Evolutionary conservation across 805 yeast species (phyloP).

Genomic region (Candida orba): DNA sequence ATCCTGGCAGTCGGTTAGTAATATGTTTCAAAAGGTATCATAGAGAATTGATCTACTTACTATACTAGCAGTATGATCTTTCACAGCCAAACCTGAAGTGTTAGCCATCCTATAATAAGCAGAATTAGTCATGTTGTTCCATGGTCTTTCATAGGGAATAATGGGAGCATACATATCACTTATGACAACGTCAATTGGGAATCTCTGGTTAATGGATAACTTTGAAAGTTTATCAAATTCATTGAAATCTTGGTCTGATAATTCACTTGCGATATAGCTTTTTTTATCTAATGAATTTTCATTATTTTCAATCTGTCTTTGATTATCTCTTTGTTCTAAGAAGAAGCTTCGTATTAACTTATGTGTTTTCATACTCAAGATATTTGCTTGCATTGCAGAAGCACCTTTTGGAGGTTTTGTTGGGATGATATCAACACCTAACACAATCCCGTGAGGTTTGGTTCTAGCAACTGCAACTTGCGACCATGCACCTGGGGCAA

Average conservation of each 20-base stretch:
- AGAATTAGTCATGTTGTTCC: slow-evolving; percentile 64
- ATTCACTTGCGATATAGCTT: slow-evolving; percentile 26
- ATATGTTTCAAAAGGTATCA: neutral
- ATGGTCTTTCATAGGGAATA: slow-evolving; percentile 43
- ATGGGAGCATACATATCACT: slow-evolving; percentile 81
- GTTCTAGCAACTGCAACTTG: slow-evolving; percentile 65
- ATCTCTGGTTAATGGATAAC: slow-evolving; percentile 7
- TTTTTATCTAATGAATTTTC: slow-evolving; percentile 16
- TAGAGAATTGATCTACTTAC: slow-evolving; percentile 30
- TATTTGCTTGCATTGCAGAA: slow-evolving; percentile 78
- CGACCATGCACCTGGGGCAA: slow-evolving; percentile 94
- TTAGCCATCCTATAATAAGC: slow-evolving; percentile 90
- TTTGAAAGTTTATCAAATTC: slow-evolving; percentile 3
- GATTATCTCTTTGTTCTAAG: slow-evolving; percentile 5
- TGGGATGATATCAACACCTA: slow-evolving; percentile 81
- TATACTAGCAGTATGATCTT: slow-evolving; percentile 79
- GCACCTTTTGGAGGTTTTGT: slow-evolving; percentile 78
- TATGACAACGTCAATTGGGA: slow-evolving; percentile 56
- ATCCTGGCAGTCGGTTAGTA: slow-evolving; percentile 36
- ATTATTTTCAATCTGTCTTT: slow-evolving; percentile 1
- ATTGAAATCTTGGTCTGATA: slow-evolving; percentile 10
- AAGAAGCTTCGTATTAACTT: slow-evolving; percentile 46
- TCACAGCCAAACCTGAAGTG: slow-evolving; percentile 73
- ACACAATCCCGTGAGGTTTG: slow-evolving; percentile 43
- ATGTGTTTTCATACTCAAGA: slow-evolving; percentile 63